Conservation (phyloP, 208 protist genomes). For the Acanthamoeba royreba region DNA sequence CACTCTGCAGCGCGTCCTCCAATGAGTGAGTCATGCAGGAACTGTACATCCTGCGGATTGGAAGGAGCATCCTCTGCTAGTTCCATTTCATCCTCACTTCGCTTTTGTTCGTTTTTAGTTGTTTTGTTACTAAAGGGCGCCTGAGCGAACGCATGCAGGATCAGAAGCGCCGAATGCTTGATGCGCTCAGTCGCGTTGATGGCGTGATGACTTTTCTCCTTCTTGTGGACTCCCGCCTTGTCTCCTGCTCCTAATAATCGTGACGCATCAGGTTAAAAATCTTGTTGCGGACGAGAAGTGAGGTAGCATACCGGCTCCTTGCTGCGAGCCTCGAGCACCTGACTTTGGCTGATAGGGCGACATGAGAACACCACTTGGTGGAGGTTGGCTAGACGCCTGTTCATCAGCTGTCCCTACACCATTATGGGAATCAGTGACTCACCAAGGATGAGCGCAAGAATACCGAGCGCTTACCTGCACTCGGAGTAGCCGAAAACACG, state of each 20-base stretch:
- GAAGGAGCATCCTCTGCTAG: neutral
- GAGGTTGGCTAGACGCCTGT: neutral
- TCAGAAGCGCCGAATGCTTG: neutral
- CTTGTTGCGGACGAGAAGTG: no score
- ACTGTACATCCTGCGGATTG: neutral
- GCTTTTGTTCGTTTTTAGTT: no score
- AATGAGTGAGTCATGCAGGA: neutral
- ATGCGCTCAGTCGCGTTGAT: neutral
- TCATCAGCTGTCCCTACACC: no score
- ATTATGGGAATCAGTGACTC: no score
- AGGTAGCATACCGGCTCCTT: no score
- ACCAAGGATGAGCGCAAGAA: no score
- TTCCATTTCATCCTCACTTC: neutral
- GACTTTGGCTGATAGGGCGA: neutral
- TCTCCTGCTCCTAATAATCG: no score
- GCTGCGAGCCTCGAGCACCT: neutral
- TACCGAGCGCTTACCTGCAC: no score
- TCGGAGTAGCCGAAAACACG: neutral
- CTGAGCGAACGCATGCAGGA: neutral
- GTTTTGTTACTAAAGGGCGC: no score
- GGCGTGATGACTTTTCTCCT: neutral
- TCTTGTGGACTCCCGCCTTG: neutral
- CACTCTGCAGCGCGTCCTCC: neutral
- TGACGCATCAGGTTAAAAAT: no score
- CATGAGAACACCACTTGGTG: neutral